Evolutionary conservation across 2,329 filamentous ascomycete species (phyloP).

Genomic region (Intubia oerlemansii): DNA sequence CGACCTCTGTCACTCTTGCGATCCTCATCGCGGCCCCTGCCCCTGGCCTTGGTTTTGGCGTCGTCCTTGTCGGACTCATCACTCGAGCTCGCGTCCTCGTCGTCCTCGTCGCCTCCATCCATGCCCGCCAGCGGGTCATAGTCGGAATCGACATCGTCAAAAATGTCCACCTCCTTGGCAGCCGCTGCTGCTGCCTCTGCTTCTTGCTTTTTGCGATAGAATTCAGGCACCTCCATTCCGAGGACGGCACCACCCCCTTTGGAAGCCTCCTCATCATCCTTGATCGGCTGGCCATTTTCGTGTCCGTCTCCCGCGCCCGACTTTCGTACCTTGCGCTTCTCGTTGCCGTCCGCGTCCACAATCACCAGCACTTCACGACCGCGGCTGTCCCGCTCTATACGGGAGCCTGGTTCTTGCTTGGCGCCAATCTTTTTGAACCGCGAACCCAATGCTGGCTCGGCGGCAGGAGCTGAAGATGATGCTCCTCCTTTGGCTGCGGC

Average conservation of each 20-base stretch:
- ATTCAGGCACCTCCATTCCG: slow-evolving; percentile 44
- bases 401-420: no score
- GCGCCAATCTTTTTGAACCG: slow-evolving; percentile 46
- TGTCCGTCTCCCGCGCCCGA: slow-evolving; percentile 11
- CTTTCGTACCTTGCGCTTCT: slow-evolving; percentile 42
- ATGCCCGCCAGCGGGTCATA: slow-evolving; percentile 46
- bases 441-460: slow-evolving; percentile 30
- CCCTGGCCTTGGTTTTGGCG: no score
- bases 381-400: slow-evolving; percentile 38
- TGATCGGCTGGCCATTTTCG: no score
- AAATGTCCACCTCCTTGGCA: slow-evolving; percentile 39
- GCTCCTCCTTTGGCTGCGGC: slow-evolving; percentile 38
- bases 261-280: slow-evolving; percentile 14
- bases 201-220: slow-evolving; percentile 26
- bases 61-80: no score
- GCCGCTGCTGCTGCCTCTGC: slow-evolving; percentile 21
- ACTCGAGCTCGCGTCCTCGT: no score
- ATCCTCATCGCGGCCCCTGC: no score
- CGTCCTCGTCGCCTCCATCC: no score
- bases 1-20: no score
- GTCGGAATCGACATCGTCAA: slow-evolving; percentile 42
- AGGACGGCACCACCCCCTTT: slow-evolving; percentile 32
- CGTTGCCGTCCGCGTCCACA: slow-evolving; percentile 42
- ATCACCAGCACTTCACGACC: slow-evolving; percentile 44
- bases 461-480: no score